Evolutionary conservation across 2,329 filamentous ascomycete species (phyloP), one percentile per base, ranked within the genome.

Genomic region (Ilyonectria robusta): DNA sequence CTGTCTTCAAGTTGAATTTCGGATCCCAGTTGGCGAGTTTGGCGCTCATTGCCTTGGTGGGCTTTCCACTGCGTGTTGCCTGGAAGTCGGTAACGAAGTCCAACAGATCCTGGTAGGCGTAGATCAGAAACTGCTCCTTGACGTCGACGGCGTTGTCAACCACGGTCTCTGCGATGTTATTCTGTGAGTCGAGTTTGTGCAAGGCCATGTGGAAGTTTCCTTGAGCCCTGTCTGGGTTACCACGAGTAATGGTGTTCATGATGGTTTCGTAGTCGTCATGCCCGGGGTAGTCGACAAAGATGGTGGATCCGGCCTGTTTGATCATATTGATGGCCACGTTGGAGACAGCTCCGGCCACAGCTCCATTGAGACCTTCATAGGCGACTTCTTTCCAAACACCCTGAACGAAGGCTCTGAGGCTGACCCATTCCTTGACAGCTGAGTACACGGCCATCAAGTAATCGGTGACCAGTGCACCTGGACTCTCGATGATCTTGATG

Each of bases 81-180:
- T 83, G 81, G 51, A 82, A 87, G 67, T 87, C 85, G 2, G 59
- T 68, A 8, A 85, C 68, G 53, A 87, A 87, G 29, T 83, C 82
- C 9, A 83, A 23, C 1, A 87, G 76, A 53, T 83, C 79, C 4
- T 72, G 68, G 70, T 85, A 86, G 1, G 81, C 65, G 56, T 86
- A 64, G 11, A 83, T 72, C 44, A 85, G 69, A 46, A 85, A 79
- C 29, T 84, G 77, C 65, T 88, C 84, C 56, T 80, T 81, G 35
- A 84, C 65, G 46, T 86, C 81, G 17, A 84, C 11, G 1, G 62
- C 59, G 0, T 62, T 61, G 23, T 63, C 55, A 0, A n/a, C 23
- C 0, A 48, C n/a, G 33, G 67, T 40, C 77, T n/a, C 4, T 7
- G 11, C 61, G 9, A 9, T 7, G 17, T 15, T 23, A 23, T 2